Evolutionary conservation across 139 green algal genomes (phyloP), one percentile per base, ranked within the genome.

Genomic region (Tetradesmus obliquus): DNA sequence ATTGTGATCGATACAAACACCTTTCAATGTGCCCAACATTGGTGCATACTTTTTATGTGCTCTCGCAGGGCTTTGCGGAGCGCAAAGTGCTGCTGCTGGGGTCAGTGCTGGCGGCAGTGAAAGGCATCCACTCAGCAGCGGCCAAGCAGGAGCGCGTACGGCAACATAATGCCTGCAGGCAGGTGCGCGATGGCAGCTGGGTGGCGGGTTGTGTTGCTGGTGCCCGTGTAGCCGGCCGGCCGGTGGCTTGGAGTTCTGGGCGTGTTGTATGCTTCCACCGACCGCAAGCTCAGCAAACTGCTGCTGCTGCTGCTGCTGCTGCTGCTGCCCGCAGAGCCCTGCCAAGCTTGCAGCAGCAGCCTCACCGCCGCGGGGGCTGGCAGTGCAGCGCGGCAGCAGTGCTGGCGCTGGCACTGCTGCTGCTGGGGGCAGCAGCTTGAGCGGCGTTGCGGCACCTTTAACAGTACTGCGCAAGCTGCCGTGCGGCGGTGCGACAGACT

Each of bases 31-130:
- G 32, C 32, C 32, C 32, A 45, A 45, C 32, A 45, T 45, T 45
- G 32, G 32, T 45, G 32, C 32, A 45, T 45, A 45, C 32, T 45
- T 45, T 45, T 45, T 45, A 1, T 45, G 32, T 45, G 32, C 32
- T 45, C 9, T 13, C 87, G 83, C 94, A 97, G 94, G 96, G 96
- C 53, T 98, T 94, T 94, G 96, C 97, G 3, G 96, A 98, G 93
- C 91, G 96, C 9, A 98, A 98, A 92, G 85, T 97, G 24, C 69
- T 97, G 58, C 88, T 98, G 13, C 45, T 98, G 58, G 88, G 84
- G 24, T 91, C 96, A 6, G 91, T 97, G 3, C 93, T 96, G 3
- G 71, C 91, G 53, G 89, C 84, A 0, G 97, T 94, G 89, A 95
- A 93, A 58, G 92, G 94, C 80, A 79, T 94, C 10, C 97, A 98